Evolutionary conservation across 2,329 filamentous ascomycete genomes (phyloP).

Genomic region (Fusarium caatingaense): DNA sequence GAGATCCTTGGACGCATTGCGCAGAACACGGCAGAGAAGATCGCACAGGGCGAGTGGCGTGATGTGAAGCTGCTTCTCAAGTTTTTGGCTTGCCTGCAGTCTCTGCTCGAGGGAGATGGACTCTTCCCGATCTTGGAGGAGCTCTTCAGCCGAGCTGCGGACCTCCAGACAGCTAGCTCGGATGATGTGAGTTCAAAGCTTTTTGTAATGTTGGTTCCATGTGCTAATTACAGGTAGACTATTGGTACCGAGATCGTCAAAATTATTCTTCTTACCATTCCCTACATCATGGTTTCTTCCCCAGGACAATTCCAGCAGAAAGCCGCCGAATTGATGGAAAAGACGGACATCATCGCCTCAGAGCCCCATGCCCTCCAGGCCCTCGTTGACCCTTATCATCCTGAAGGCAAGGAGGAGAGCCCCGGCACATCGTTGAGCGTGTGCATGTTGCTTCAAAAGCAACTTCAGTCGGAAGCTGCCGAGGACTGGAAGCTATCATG

Average conservation of each 20-base stretch:
- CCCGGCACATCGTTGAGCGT: conserved; percentile 74
- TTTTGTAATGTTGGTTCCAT: background rate
- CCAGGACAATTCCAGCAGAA: conserved; percentile 77
- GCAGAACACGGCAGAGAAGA: conserved; percentile 71
- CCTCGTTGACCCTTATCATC: conserved; percentile 86
- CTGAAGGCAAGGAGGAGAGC: conserved; percentile 70
- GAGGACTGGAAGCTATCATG: conserved; percentile 80
- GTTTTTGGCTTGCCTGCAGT: conserved; percentile 87
- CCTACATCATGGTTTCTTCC: conserved; percentile 84
- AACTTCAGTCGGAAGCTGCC: conserved; percentile 81
- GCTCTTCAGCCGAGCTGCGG: conserved; percentile 90
- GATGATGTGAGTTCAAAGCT: conserved; percentile 77
- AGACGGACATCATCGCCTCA: conserved; percentile 93
- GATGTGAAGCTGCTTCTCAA: conserved; percentile 91
- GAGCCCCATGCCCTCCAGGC: conserved; percentile 87
- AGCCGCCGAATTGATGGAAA: conserved; percentile 84
- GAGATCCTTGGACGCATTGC: conserved; percentile 75
- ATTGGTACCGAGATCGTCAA: conserved; percentile 91
- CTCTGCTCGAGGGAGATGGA: conserved; percentile 83
- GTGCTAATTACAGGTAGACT: conserved; percentile 56
- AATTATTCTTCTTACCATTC: conserved; percentile 93
- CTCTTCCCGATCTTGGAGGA: conserved; percentile 87
- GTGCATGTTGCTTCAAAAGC: conserved; percentile 84
- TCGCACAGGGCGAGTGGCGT: conserved; percentile 84
- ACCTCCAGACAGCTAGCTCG: conserved; percentile 90